Percentiles rank a stretch among this genome's conserved stretches.
These are phyloP conservation scores for Fremontodendron californicum DNA, from an alignment of 345 rosid species.

Conservation along the genomic window DNA sequence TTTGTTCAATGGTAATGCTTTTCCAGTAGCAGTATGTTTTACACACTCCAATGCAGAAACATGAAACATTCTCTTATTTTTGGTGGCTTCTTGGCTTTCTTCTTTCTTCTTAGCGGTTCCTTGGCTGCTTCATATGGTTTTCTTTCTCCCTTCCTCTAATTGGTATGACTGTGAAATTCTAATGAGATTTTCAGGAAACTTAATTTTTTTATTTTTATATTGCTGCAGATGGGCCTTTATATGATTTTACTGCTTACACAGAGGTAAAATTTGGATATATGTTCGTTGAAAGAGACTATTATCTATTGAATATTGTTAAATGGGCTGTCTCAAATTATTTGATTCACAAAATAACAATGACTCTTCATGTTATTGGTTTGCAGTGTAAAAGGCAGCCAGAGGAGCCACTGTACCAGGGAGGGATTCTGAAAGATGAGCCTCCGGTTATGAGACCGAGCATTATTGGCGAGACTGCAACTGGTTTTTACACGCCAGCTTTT, in stretches of 20 bases:
- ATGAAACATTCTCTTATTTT: slow-evolving; percentile 19
- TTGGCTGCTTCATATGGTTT: slow-evolving; percentile 45
- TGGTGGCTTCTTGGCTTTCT: slow-evolving; percentile 21
- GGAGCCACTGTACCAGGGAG: slow-evolving; percentile 68
- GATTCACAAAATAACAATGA: background rate
- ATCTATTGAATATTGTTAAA: background rate
- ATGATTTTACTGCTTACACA: slow-evolving; percentile 66
- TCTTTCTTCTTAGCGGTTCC: slow-evolving; percentile 26
- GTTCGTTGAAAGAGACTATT: background rate
- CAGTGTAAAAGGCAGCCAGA: slow-evolving; percentile 71
- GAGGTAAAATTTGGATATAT: slow-evolving; percentile 40
- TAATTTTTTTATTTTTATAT: background rate
- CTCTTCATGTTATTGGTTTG: background rate
- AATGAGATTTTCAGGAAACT: background rate
- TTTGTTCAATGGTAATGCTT: background rate
- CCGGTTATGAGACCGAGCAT: background rate
- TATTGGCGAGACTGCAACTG: slow-evolving; percentile 2
- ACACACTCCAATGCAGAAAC: background rate
- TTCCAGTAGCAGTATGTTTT: background rate
- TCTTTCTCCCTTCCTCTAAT: slow-evolving; percentile 4
- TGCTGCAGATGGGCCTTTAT: slow-evolving; percentile 49
- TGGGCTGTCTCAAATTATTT: background rate
- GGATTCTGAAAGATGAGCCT: slow-evolving; percentile 43
- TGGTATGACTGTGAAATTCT: background rate
- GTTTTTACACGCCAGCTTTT: slow-evolving; percentile 46